A percentile compares a stretch with the other conserved stretches of the same genome.
Conservation (phyloP, 805 yeast genomes). For the Suhomyces prunicola region DNA sequence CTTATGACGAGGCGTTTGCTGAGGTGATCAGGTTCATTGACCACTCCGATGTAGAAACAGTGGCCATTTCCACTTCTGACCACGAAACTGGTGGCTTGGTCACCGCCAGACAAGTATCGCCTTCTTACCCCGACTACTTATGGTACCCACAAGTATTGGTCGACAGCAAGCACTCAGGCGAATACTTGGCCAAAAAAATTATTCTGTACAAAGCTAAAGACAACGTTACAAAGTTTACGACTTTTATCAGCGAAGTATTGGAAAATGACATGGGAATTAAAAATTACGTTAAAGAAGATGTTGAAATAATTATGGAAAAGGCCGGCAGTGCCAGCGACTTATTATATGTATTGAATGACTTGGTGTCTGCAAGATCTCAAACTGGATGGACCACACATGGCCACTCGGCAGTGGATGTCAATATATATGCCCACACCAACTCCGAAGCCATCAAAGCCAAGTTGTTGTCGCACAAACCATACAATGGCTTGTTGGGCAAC, state of each 20-base stretch:
- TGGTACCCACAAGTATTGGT: conserved; percentile 82
- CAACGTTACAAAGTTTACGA: conserved; percentile 21
- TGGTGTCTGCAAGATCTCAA: conserved; percentile 79
- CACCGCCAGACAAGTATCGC: conserved; percentile 73
- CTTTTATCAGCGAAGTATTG: conserved; percentile 56
- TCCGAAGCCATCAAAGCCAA: conserved; percentile 41
- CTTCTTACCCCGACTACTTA: conserved; percentile 74
- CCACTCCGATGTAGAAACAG: conserved; percentile 67
- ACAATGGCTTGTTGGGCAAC: conserved; percentile 63
- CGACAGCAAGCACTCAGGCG: conserved; percentile 76
- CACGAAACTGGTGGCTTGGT: conserved; percentile 96
- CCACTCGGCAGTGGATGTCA: conserved; percentile 93
- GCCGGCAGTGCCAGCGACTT: conserved; percentile 20
- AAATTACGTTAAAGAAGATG: conserved; percentile 55
- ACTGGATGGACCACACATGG: conserved; percentile 98
- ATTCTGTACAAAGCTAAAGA: conserved; percentile 27
- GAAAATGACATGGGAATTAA: conserved; percentile 64
- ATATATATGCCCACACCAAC: conserved; percentile 78
- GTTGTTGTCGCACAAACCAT: conserved; percentile 25
- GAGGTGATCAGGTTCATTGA: conserved; percentile 72
- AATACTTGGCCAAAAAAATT: conserved; percentile 53
- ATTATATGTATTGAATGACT: conserved; percentile 55
- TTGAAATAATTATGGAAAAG: conserved; percentile 17
- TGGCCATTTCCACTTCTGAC: conserved; percentile 80
- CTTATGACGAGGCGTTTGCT: conserved; percentile 77